These are phyloP conservation scores for Dryas octopetala DNA, from an alignment of 306 rosid genomes.

Conservation along the genomic window DNA sequence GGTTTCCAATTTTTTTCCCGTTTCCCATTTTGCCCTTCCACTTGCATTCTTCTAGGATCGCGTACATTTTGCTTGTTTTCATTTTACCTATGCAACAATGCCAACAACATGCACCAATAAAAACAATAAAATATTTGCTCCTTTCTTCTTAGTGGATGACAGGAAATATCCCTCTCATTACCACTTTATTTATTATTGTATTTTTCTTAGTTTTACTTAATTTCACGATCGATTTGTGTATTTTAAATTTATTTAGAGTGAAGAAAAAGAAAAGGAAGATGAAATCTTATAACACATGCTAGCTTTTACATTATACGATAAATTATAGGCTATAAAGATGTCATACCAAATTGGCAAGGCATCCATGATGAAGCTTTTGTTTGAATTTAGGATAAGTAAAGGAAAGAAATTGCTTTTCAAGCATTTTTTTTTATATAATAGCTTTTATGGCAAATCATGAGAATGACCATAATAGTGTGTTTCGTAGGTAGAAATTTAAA, in stretches of 20 bases:
- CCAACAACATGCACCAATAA: background rate
- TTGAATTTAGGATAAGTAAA: background rate
- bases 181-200: background rate
- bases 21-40: slow-evolving; percentile 27
- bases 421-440: background rate
- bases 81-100: background rate
- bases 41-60: slow-evolving; percentile 6
- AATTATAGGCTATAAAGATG: background rate
- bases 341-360: background rate
- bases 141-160: slow-evolving; percentile 1
- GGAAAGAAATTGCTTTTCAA: background rate
- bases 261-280: background rate
- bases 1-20: background rate
- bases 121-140: background rate
- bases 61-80: background rate
- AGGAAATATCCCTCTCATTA: background rate
- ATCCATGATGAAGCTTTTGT: background rate
- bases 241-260: background rate
- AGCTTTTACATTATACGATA: background rate
- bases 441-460: slow-evolving; percentile 11
- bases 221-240: background rate
- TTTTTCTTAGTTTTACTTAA: background rate
- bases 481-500: background rate
- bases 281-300: background rate
- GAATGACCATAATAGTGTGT: background rate